phyloP scores from a whole-genome alignment of 1,284 basidiomycete species.

The Vanrija sp. region DNA sequence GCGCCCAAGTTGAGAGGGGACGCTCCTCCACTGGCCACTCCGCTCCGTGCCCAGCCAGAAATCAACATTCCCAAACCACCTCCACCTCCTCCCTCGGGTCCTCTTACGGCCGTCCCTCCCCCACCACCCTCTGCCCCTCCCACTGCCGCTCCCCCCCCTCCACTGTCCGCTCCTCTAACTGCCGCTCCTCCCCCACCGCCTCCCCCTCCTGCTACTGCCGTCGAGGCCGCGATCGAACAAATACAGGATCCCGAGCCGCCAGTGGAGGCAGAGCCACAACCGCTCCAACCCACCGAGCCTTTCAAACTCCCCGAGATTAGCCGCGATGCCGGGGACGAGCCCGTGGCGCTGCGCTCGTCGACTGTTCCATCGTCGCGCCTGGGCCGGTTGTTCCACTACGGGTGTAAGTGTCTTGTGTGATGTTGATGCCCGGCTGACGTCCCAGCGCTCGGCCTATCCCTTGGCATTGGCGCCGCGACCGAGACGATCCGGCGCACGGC shows the following conservation, averaged over 20 bases:
- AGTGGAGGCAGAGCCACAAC: conserved; percentile 20
- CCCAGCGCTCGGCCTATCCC: conserved; percentile 52
- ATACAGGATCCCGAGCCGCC: neutral
- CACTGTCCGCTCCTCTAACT: conserved; percentile 1
- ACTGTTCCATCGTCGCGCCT: conserved; percentile 79
- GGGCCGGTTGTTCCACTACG: conserved; percentile 86
- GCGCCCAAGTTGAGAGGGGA: too few species aligned
- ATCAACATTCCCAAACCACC: neutral
- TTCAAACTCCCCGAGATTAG: conserved; percentile 7
- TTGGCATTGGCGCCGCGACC: conserved; percentile 51
- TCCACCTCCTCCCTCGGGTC: conserved; percentile 5
- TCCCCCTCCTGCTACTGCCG: conserved; percentile 10
- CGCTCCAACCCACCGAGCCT: neutral
- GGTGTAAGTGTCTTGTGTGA: conserved; percentile 61
- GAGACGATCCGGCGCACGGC: conserved; percentile 50
- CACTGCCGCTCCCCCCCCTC: conserved; percentile 1
- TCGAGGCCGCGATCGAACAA: neutral
- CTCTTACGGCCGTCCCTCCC: neutral
- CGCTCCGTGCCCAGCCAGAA: too few species aligned
- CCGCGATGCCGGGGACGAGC: conserved; percentile 20
- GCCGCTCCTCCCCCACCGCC: conserved; percentile 12
- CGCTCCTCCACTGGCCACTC: too few species aligned
- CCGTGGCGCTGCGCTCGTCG: conserved; percentile 40
- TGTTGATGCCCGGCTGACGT: conserved; percentile 63
- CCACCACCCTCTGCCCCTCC: conserved; percentile 4